Evolutionary conservation across 164 flowering plant genomes (phyloP), one percentile per base, ranked within the genome.

Genomic region (Kingdonia uniflora): DNA sequence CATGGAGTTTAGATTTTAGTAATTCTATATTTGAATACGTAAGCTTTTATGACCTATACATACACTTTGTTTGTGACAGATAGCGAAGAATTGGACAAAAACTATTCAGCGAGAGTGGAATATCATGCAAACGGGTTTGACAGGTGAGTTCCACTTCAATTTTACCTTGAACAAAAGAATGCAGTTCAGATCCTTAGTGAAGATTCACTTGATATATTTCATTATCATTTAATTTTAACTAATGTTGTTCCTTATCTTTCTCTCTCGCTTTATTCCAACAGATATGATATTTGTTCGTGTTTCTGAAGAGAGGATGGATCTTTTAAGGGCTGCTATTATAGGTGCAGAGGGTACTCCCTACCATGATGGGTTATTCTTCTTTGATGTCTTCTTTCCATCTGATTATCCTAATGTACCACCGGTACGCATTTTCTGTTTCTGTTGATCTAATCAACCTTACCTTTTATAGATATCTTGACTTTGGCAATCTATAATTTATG

Each of bases 361-460:
- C 46, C 67, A 68, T 48, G 64, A 68, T 21, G 71, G 71, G 19
- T 57, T 68, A 12, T 68, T 68, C 44, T 51, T 68, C 54, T 68
- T 68, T 42, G 71, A 68, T 56, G 42, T 59, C 24, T 33, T 11
- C 41, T 68, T 59, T 50, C 71, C 68, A 44, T 23, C 43, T 6
- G 23, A 41, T 19, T 68, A 68, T 48, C 71, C 71, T 14, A 48
- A 55, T 14, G 51, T 41, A 14, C 80, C 83, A 40, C 83, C 83
- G 51, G 80, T 78, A 71, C 53, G 74, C 69, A 17, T 26, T 57
- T 49, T 37, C 5, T 2, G 26, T n/a, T 26, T 11, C 6, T 35
- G 14, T 25, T 14, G 14, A 20, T 16, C 23, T 17, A 14, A 1
- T 47, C 14, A 47, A 17, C 2, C 26, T 41, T 59, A 13, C 3